Conservation (phyloP, 2,329 filamentous ascomycete species). For the Aureobasidium musti region DNA sequence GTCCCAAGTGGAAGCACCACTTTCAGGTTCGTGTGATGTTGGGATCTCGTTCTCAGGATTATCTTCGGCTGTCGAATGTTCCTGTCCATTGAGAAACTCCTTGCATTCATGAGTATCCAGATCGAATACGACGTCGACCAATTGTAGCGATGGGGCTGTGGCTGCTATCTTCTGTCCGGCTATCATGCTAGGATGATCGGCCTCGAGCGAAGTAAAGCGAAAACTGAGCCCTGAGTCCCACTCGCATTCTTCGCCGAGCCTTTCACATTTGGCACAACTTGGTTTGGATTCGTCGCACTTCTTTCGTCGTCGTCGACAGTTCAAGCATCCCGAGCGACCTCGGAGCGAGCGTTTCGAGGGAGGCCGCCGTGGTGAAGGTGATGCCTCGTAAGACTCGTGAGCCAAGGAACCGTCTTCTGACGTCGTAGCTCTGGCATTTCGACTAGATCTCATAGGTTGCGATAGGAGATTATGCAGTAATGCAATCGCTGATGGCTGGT, state of each 20-base stretch:
- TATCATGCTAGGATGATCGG: constrained; percentile 40
- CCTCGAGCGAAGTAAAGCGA: constrained; percentile 37
- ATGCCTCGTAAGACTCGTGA: not conserved
- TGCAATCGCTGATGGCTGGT: not conserved
- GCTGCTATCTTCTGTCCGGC: constrained; percentile 33
- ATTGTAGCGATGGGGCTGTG: constrained; percentile 32
- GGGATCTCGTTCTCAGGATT: not conserved
- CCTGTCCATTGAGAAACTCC: constrained; percentile 24
- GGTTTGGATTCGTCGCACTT: constrained; percentile 42
- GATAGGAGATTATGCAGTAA: not conserved
- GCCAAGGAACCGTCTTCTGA: not conserved
- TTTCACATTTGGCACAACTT: constrained; percentile 39
- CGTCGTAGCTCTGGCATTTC: not conserved
- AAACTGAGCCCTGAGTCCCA: constrained; percentile 33
- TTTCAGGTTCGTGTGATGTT: not conserved
- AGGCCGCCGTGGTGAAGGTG: not conserved
- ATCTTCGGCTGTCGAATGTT: not conserved
- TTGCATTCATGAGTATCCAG: constrained; percentile 34
- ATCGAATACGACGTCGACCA: constrained; percentile 39
- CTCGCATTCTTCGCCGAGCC: constrained; percentile 38
- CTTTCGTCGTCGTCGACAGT: constrained; percentile 40
- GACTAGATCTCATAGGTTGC: constrained; percentile 7
- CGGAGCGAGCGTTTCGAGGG: constrained; percentile 29
- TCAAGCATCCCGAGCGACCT: constrained; percentile 41
- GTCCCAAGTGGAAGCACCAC: not conserved